Evolutionary conservation across 1,284 basidiomycete genomes (phyloP), one percentile per base, ranked within the genome.

Genomic region (Puccinia hordei): DNA sequence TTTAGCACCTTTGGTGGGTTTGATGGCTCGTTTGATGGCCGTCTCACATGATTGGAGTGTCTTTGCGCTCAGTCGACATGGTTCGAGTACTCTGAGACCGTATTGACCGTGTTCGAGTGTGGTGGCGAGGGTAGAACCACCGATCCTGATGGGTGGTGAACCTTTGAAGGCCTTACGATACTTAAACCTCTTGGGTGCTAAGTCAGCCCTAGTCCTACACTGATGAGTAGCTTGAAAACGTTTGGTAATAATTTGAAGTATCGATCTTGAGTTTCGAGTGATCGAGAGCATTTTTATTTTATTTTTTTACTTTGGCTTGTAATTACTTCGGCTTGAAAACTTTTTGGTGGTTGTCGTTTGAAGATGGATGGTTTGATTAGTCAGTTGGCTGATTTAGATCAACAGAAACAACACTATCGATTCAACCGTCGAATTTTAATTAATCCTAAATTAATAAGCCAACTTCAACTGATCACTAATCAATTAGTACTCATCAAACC

Each of bases 161-260:
- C 78, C 78, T 33, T 80, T 80, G 59, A 80, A 80, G 6, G 78
- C 78, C 33, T 80, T 80, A 19, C 68, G 53, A 44, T 80, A 73
- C 24, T 55, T 72, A 49, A 65, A 73, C 44, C 65, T 80, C 44
- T 59, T 73, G 0, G 78, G 78, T 17, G 78, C 78, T 1, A 80
- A 35, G 35, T 72, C 69, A 4, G 59, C 33, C 17, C 59, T 13
- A 5, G 33, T 63, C 8, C 59, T 27, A 5, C 12, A 27, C 30
- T 59, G 46, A 2, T 49, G 46, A 2, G 33, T 17, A 6, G 33
- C 2, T 33, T 33, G 38, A 12, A 41, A 12, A 12, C 38, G 38
- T 4, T 12, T 41, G 38, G n/a, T n/a, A n/a, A n/a, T n/a, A n/a
- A n/a, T n/a, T n/a, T n/a, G n/a, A n/a, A n/a, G n/a, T n/a, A n/a